These are phyloP conservation scores for Pichia sp. DNA, from an alignment of 1,139 yeast genomes.

Conservation along the genomic window DNA sequence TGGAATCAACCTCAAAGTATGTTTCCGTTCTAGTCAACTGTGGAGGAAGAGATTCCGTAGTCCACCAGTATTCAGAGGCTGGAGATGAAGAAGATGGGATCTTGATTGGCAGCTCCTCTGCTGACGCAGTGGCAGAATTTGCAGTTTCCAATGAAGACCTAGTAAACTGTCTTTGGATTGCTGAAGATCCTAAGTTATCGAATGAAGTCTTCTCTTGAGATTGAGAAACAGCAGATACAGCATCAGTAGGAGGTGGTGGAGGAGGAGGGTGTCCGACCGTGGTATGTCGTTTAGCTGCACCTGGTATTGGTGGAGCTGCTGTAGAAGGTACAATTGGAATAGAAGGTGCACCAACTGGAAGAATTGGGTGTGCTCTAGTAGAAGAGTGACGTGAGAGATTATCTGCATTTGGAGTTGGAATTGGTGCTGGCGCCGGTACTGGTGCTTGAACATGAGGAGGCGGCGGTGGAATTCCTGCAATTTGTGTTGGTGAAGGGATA, in stretches of 20 bases:
- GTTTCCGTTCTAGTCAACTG: slow-evolving; percentile 43
- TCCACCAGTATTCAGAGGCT: slow-evolving; percentile 54
- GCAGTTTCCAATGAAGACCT: slow-evolving; percentile 10
- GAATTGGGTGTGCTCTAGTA: slow-evolving; percentile 14
- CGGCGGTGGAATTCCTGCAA: slow-evolving; percentile 14
- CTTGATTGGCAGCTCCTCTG: slow-evolving; percentile 23
- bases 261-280: slow-evolving; percentile 17
- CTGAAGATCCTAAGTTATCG: not conserved
- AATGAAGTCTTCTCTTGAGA: slow-evolving; percentile 20
- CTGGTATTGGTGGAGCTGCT: slow-evolving; percentile 16
- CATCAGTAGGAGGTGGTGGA: slow-evolving; percentile 19
- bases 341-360: slow-evolving; percentile 16
- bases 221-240: slow-evolving; percentile 17
- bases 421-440: slow-evolving; percentile 17
- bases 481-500: slow-evolving; percentile 18
- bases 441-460: slow-evolving; percentile 24
- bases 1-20: slow-evolving; percentile 63
- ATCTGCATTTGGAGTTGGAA: not conserved
- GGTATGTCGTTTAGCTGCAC: slow-evolving; percentile 1
- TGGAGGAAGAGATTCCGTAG: slow-evolving; percentile 56
- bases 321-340: slow-evolving; percentile 17
- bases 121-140: slow-evolving; percentile 16
- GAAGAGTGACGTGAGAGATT: slow-evolving; percentile 9
- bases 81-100: slow-evolving; percentile 12
- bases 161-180: slow-evolving; percentile 20